Evolutionary conservation across 306 rosid species (phyloP).

Genomic region (Dalbergia cochinchinensis): DNA sequence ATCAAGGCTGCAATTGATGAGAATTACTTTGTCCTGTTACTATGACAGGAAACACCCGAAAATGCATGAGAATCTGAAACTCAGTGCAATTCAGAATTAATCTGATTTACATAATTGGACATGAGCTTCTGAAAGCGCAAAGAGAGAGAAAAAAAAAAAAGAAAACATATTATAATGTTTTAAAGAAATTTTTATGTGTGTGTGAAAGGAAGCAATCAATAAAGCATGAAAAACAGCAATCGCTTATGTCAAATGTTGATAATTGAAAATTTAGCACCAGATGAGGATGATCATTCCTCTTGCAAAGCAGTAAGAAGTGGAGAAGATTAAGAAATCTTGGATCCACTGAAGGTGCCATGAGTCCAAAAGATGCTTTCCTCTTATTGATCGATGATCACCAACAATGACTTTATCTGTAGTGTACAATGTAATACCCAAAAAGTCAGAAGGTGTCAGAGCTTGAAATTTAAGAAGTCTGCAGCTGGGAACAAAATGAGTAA

Average conservation of each 20-base stretch:
- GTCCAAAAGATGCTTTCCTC: conserved; percentile 40
- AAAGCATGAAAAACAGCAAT: conserved; percentile 23
- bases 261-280: conserved; percentile 16
- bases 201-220: conserved; percentile 29
- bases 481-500: conserved; percentile 12
- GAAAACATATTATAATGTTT: conserved; percentile 8
- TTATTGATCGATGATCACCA: conserved; percentile 46
- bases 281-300: conserved; percentile 30
- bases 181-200: conserved; percentile 6
- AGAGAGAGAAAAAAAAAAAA: not conserved
- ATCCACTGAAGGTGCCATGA: conserved; percentile 30
- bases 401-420: conserved; percentile 28
- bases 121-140: conserved; percentile 20
- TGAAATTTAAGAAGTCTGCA: conserved; percentile 2
- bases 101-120: conserved; percentile 38
- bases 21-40: conserved; percentile 3
- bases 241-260: conserved; percentile 26
- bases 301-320: not conserved
- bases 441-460: conserved; percentile 5
- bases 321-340: conserved; percentile 38
- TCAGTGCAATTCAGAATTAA: conserved; percentile 19
- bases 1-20: conserved; percentile 7
- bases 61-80: not conserved
- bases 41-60: not conserved
- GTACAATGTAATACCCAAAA: conserved; percentile 3